Percentiles rank a stretch among this genome's conserved stretches.
These are phyloP conservation scores for Thalassiosira exigua DNA, from an alignment of 352 stramenopile species.

Conservation along the genomic window DNA sequence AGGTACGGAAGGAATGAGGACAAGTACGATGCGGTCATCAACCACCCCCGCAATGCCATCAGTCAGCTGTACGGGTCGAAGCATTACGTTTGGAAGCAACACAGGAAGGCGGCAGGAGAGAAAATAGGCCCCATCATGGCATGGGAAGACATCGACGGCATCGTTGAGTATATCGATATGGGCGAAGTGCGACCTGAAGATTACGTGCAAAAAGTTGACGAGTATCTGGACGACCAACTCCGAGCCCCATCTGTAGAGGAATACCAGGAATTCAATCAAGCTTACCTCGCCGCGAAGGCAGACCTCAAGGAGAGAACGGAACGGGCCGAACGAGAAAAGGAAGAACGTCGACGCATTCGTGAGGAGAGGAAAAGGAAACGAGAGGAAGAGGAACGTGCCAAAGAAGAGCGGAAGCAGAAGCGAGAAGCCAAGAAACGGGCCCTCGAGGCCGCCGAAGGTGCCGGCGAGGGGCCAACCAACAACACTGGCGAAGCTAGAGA, in stretches of 20 bases:
- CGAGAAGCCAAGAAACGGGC: neutral
- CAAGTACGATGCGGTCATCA: conserved; percentile 20
- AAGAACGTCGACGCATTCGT: neutral
- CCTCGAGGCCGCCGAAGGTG: neutral
- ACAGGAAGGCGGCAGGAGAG: conserved; percentile 19
- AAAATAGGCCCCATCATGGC: conserved; percentile 32
- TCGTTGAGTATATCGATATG: neutral
- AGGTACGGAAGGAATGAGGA: conserved; percentile 12
- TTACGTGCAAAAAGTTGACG: conserved; percentile 8
- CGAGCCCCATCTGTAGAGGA: conserved; percentile 5
- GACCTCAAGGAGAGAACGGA: conserved; percentile 1
- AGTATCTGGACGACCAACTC: conserved; percentile 5
- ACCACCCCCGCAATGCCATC: conserved; percentile 15
- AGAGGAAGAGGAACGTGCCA: neutral
- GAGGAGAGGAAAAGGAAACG: conserved; percentile 7
- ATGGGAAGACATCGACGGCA: conserved; percentile 22
- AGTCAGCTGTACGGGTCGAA: conserved; percentile 15
- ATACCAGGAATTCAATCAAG: conserved; percentile 21
- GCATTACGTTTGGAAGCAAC: conserved; percentile 30
- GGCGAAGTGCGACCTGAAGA: neutral
- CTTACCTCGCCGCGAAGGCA: conserved; percentile 1
- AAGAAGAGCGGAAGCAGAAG: neutral
- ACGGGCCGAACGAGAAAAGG: conserved; percentile 12
- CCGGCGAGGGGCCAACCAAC: too few species aligned
- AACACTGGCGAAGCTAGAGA: too few species aligned